These are phyloP conservation scores for Ophiocordyceps polyrhachis-furcata DNA, from an alignment of 2,329 filamentous ascomycete species.

Conservation along the genomic window DNA sequence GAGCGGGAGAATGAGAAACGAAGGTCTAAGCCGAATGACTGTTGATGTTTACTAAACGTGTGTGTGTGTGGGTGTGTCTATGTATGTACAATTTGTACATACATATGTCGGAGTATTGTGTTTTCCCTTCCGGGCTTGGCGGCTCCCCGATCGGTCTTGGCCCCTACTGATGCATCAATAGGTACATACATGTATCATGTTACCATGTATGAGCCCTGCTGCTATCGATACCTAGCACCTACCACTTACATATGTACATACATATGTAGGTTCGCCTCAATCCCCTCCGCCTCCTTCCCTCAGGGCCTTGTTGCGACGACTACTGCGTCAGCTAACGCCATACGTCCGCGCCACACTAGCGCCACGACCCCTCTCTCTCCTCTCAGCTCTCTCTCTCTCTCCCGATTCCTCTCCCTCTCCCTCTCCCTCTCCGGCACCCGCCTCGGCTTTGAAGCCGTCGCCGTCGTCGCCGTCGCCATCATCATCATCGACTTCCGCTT, in stretches of 20 bases:
- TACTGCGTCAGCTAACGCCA: not conserved
- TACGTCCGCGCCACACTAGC: constrained; percentile 1
- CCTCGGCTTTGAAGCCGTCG: constrained; percentile 6
- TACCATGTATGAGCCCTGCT: no score
- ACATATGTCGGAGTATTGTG: no score
- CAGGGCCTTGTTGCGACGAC: not conserved
- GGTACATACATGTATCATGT: no score
- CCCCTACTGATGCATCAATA: no score
- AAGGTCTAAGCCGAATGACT: not conserved
- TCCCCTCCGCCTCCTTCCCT: not conserved
- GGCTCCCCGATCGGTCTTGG: not conserved
- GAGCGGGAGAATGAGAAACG: not conserved
- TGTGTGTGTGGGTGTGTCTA: no score
- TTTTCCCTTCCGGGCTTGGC: not conserved
- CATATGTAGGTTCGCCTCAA: no score
- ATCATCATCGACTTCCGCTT: not conserved
- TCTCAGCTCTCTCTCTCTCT: constrained; percentile 5
- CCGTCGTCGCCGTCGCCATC: not conserved
- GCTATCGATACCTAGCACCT: no score
- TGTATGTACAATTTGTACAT: no score
- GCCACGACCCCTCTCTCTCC: not conserved
- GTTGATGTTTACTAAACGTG: not conserved
- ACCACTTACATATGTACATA: no score
- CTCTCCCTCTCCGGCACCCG: constrained; percentile 6
- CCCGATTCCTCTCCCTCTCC: not conserved